A percentile compares a stretch with the other conserved stretches of the same genome.
Conservation (phyloP, 2,329 filamentous ascomycete genomes). For the Akanthomyces uredinophilus region DNA sequence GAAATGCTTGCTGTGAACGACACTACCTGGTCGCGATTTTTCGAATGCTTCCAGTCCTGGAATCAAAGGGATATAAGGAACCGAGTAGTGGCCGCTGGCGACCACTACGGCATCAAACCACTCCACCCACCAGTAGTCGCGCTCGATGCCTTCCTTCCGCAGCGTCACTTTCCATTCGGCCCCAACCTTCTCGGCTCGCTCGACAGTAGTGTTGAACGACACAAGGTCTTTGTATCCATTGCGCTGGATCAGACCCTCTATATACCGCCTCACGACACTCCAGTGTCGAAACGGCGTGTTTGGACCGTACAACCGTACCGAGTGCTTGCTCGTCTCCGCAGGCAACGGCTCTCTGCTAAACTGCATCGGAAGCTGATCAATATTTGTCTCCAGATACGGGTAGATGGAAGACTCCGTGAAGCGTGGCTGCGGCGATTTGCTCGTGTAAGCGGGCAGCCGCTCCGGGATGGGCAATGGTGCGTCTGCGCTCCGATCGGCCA, state of each 20-base stretch:
- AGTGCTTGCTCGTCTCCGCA: conserved; percentile 25
- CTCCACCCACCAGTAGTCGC: conserved; percentile 59
- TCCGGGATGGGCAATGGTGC: conserved; percentile 41
- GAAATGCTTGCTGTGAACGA: conserved; percentile 52
- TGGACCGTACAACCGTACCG: conserved; percentile 41
- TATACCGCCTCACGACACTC: conserved; percentile 49
- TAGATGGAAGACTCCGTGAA: conserved; percentile 57
- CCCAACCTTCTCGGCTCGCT: conserved; percentile 47
- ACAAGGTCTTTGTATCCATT: conserved; percentile 49
- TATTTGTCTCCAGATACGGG: conserved; percentile 60
- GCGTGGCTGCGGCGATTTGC: conserved; percentile 39
- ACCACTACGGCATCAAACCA: conserved; percentile 57
- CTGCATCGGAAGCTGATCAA: conserved; percentile 54
- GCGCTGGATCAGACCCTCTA: conserved; percentile 46
- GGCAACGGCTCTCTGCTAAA: conserved; percentile 55
- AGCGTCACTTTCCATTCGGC: conserved; percentile 50
- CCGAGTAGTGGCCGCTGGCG: conserved; percentile 55
- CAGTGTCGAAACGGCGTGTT: conserved; percentile 60
- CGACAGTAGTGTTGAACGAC: conserved; percentile 56
- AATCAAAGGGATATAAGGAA: conserved; percentile 50
- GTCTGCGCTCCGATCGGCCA: conserved; percentile 34
- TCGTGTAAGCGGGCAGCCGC: conserved; percentile 40
- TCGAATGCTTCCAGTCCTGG: conserved; percentile 45
- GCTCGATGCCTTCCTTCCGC: conserved; percentile 28
- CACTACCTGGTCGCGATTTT: conserved; percentile 39